Evolutionary conservation across 345 rosid genomes (phyloP), one percentile per base, ranked within the genome.

Genomic region (Eucalyptus regnans): DNA sequence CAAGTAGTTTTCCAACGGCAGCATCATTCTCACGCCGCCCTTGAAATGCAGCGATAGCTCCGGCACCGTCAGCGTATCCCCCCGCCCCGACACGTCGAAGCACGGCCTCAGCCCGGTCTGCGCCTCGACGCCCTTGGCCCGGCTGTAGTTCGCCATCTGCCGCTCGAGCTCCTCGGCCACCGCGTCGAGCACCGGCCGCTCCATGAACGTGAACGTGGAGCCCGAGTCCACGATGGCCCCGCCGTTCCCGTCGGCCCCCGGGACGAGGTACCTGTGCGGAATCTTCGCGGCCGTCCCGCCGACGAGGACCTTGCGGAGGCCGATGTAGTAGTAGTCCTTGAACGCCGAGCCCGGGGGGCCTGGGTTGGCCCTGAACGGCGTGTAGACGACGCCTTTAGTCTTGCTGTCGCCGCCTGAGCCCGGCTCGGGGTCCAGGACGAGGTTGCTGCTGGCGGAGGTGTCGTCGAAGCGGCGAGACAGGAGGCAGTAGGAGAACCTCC

Each of bases 211-310:
- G 90, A 97, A 94, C 5, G 99, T 97, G 9, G 99, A 89, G 60
- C 99, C 99, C 27, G 99, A 97, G 91, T 97, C 99, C 51, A 96
- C 96, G 27, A 96, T 95, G 41, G 98, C 86, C 80, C 99, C 99
- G 43, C 98, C 98, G 87, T 91, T 94, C 3, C 99, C 99, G 43
- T 95, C 95, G 3, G 92, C 15, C 58, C 96, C 94, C 9, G 98
- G 96, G 16, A 87, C 92, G 89, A 95, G 87, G 62, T 86, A 94
- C 54, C 83, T 93, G 93, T 94, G 93, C 17, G 99, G 99, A 13
- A 96, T 33, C 91, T 93, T 96, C 51, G 93, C 96, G 87, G 37
- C 89, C 81, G 92, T 88, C 37, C 62, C 93, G 5, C 98, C 99
- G 86, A 97, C 95, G 62, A 88, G 20, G 83, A 97, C 94, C 91